Conservation (phyloP, 306 rosid genomes). For the Trichosanthes truncata region DNA sequence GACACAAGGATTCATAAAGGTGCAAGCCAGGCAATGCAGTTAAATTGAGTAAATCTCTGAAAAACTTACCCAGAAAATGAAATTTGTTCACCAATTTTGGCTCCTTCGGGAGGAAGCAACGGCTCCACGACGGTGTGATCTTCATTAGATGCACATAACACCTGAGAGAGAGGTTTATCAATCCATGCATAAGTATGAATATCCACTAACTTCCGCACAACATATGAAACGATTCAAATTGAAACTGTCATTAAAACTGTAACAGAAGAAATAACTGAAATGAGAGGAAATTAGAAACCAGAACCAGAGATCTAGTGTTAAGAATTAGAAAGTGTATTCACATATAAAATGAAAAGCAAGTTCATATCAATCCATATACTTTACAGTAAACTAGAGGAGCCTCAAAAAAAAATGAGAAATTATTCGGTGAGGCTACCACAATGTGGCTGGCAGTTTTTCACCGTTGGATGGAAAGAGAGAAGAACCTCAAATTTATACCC, state of each 20-base stretch:
- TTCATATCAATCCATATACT: not conserved
- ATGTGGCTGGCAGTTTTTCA: too few relatives aligned
- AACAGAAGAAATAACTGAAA: not conserved
- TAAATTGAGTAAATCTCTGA: slow-evolving; percentile 7
- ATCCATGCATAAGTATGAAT: slow-evolving; percentile 10
- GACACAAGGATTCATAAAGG: not conserved
- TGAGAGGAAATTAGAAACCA: not conserved
- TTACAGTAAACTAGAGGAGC: not conserved
- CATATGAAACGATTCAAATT: not conserved
- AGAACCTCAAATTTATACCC: too few relatives aligned
- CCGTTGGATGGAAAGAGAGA: too few relatives aligned
- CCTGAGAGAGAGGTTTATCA: slow-evolving; percentile 38
- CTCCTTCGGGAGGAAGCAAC: slow-evolving; percentile 83
- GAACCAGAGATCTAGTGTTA: not conserved
- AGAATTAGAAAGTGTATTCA: not conserved
- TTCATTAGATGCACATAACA: slow-evolving; percentile 83
- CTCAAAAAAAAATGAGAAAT: too few relatives aligned
- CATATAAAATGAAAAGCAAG: not conserved
- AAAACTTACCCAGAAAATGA: slow-evolving; percentile 64
- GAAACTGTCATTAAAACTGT: not conserved
- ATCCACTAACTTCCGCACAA: not conserved
- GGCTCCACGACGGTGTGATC: slow-evolving; percentile 80
- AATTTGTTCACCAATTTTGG: slow-evolving; percentile 67
- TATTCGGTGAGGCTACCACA: too few relatives aligned
- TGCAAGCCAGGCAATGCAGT: not conserved